phyloP scores from a whole-genome alignment of 2,329 filamentous ascomycete genomes.

The Tolypocladium capitatum region DNA sequence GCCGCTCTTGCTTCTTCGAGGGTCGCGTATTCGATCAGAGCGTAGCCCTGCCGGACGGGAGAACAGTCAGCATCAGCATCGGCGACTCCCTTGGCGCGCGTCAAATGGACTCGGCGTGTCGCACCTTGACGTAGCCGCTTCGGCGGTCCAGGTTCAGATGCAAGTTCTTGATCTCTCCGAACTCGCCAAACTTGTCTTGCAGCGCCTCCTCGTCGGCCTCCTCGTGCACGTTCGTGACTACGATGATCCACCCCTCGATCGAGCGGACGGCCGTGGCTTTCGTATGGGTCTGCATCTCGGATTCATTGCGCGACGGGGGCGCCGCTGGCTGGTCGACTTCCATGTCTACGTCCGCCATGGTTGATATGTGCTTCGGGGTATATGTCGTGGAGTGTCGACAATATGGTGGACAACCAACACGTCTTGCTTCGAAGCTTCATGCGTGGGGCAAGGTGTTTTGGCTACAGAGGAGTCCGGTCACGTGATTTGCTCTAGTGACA shows the following conservation, averaged over 20 bases:
- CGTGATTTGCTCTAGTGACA: background rate
- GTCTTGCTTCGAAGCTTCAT: background rate
- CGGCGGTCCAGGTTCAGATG: constrained; percentile 72
- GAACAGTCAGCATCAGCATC: background rate
- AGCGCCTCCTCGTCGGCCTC: constrained; percentile 75
- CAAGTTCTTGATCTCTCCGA: constrained; percentile 75
- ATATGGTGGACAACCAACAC: background rate
- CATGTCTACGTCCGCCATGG: constrained; percentile 46
- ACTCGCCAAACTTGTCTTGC: constrained; percentile 72
- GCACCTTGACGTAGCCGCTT: constrained; percentile 76
- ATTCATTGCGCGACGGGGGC: constrained; percentile 34
- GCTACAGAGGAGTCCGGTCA: background rate
- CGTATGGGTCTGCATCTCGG: constrained; percentile 57
- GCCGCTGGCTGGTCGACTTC: constrained; percentile 35
- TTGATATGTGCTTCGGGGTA: background rate
- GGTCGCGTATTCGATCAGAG: constrained; percentile 72
- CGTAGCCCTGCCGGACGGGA: constrained; percentile 51
- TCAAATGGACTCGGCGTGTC: background rate
- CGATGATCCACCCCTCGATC: constrained; percentile 81
- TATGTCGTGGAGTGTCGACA: background rate
- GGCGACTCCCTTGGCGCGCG: background rate
- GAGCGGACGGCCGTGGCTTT: constrained; percentile 72
- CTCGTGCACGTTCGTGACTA: constrained; percentile 78
- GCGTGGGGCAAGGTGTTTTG: background rate
- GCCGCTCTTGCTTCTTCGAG: constrained; percentile 68